Base-by-base conservation (phyloP, 2,329 filamentous ascomycete species). In the Mollisiaceae sp. region DNA sequence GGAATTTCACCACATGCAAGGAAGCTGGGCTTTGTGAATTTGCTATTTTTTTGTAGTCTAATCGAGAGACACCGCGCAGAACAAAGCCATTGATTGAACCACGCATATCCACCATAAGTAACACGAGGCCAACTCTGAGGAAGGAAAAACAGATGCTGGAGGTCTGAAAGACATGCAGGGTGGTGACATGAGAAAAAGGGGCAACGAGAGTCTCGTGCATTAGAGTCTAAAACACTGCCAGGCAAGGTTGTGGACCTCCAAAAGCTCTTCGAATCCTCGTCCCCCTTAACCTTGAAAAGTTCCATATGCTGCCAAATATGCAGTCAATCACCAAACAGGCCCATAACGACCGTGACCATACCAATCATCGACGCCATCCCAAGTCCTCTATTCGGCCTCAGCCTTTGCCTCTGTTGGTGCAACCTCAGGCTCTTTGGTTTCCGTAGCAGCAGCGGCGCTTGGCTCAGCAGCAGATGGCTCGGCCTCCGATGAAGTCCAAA, bases 401-500 rank as follows among this genome's bases (percentile, higher is more conserved):
- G 72, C 64, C 70, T 77, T 76, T 38, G 69, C 32, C 69, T 76
- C 75, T 55, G 73, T 68, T 64, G 82, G 78, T 67, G 85, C 80
- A 67, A 82, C 79, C 69, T 88, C 82, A 74, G 83, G 76, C 70
- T 86, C 82, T 67, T 72, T 73, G n/a, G 71, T 66, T 67, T 82
- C 79, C 69, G 88, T 79, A 70, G 88, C 82, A 74, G 84, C 82
- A 75, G 88, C 87, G 66, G 84, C 77, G 69, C 85, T 82, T 65
- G 80, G 77, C 74, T 83, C 82, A 69, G 85, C 83, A 70, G 86
- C 84, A 73, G 90, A 83, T 76, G 92, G 88, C 86, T 98, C 95
- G 71, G 94, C 92, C 88, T 98, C 95, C 74, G 94, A 98, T 68
- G 94, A 98, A 78, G 95, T 98, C 95, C 95, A 98, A 82, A 98